Evolutionary conservation across 805 yeast species (phyloP).

Genomic region (Yarrowia keelungensis): DNA sequence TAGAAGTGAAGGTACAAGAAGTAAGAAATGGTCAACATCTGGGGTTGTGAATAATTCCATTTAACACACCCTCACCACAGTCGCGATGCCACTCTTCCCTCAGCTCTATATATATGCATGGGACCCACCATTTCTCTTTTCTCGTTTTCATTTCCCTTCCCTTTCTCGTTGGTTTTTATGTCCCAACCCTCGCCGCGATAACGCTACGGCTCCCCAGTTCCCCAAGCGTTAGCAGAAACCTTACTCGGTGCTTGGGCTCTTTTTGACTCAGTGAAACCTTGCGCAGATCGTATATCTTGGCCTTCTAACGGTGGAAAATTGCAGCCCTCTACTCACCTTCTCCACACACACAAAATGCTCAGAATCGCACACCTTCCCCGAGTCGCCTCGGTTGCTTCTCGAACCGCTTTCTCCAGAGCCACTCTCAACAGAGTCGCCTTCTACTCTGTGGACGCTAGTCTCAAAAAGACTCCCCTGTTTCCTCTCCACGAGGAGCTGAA

Average conservation of each 20-base stretch:
- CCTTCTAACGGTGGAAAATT: background rate
- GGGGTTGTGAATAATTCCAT: too few relatives aligned
- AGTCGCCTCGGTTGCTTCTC: slow-evolving; percentile 5
- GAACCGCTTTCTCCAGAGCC: slow-evolving; percentile 1
- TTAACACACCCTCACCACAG: too few relatives aligned
- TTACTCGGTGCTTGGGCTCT: slow-evolving; percentile 27
- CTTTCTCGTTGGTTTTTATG: background rate
- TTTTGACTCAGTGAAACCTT: slow-evolving; percentile 39
- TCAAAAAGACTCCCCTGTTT: slow-evolving; percentile 73
- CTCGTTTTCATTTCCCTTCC: background rate
- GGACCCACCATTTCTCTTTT: background rate
- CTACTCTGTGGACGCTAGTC: slow-evolving; percentile 23
- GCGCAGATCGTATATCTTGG: slow-evolving; percentile 36
- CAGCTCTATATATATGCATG: background rate
- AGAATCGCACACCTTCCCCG: slow-evolving; percentile 19
- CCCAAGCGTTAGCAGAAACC: slow-evolving; percentile 19
- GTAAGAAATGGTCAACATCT: too few relatives aligned
- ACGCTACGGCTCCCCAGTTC: slow-evolving; percentile 31
- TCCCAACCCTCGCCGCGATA: slow-evolving; percentile 35
- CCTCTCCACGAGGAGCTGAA: slow-evolving; percentile 78
- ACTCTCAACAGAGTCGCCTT: background rate
- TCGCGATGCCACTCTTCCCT: too few relatives aligned
- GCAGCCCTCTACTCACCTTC: background rate
- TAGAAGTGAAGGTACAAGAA: too few relatives aligned
- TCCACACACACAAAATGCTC: slow-evolving; percentile 9